Conservation (phyloP, 2,329 filamentous ascomycete species). For the Fusarium proliferatum region DNA sequence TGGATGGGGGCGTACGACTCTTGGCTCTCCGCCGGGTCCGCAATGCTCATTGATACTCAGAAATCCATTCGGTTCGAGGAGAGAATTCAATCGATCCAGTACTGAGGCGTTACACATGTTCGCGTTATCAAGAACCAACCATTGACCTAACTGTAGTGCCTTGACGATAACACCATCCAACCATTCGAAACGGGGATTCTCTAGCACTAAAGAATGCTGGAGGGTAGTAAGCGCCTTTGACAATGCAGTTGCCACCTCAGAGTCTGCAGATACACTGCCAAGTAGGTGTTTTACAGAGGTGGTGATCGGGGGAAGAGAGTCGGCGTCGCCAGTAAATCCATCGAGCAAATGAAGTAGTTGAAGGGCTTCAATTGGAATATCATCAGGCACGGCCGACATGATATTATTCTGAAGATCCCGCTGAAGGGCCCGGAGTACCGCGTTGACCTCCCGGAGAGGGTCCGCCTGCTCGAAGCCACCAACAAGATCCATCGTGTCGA, state of each 20-base stretch:
- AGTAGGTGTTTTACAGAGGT: slow-evolving; percentile 54
- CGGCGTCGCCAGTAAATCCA: slow-evolving; percentile 52
- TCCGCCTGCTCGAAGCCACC: slow-evolving; percentile 97
- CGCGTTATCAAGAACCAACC: slow-evolving; percentile 96
- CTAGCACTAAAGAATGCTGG: slow-evolving; percentile 65
- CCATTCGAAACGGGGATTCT: slow-evolving; percentile 92
- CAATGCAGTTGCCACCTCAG: slow-evolving; percentile 60
- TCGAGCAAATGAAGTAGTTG: slow-evolving; percentile 64
- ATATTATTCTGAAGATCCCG: slow-evolving; percentile 63
- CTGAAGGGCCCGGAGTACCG: slow-evolving; percentile 61
- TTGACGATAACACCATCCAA: slow-evolving; percentile 92
- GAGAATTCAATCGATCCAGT: slow-evolving; percentile 90
- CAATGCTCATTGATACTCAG: slow-evolving; percentile 95
- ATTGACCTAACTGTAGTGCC: slow-evolving; percentile 85
- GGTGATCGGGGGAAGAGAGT: slow-evolving; percentile 53
- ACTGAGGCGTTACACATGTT: slow-evolving; percentile 97
- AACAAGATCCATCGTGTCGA: slow-evolving; percentile 96
- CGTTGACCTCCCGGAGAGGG: slow-evolving; percentile 76
- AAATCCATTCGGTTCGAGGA: slow-evolving; percentile 89
- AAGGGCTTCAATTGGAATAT: slow-evolving; percentile 60
- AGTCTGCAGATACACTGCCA: slow-evolving; percentile 55
- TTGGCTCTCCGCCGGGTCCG: slow-evolving; percentile 81
- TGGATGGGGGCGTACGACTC: slow-evolving; percentile 82
- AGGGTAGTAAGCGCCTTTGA: slow-evolving; percentile 62
- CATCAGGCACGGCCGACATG: slow-evolving; percentile 59